phyloP scores from a whole-genome alignment of 164 flowering plant genomes.

The Brasenia schreberi region DNA sequence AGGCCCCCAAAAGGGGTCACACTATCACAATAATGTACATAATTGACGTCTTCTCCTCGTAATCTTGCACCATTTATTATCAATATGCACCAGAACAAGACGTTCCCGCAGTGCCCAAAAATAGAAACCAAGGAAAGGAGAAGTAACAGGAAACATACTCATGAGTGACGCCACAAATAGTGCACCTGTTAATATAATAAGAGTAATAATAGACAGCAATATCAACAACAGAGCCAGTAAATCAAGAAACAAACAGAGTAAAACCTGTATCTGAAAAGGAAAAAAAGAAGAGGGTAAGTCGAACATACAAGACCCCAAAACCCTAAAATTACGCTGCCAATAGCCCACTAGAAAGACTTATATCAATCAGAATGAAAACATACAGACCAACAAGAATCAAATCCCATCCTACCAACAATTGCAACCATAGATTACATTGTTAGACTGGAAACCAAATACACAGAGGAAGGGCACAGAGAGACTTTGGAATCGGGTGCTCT shows the following conservation, averaged over 20 bases:
- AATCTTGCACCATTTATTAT: too few relatives aligned
- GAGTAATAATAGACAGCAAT: not conserved
- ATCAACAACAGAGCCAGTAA: not conserved
- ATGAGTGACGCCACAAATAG: not conserved
- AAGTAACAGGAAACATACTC: not conserved
- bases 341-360: not conserved
- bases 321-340: constrained; percentile 4
- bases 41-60: too few relatives aligned
- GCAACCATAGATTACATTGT: not conserved
- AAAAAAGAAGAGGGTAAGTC: not conserved
- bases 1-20: too few relatives aligned
- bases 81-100: too few relatives aligned
- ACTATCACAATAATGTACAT: too few relatives aligned
- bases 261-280: not conserved
- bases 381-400: not conserved
- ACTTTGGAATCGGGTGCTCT: not conserved
- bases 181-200: not conserved
- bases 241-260: not conserved
- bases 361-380: not conserved
- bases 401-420: not conserved
- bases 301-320: not conserved
- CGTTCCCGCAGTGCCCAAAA: not conserved
- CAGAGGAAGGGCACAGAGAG: not conserved
- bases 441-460: not conserved
- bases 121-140: not conserved